Percentiles rank a stretch among this genome's conserved stretches.
These are phyloP conservation scores for Carex cristatella DNA, from an alignment of 176 grass and related monocot genomes.

Conservation along the genomic window DNA sequence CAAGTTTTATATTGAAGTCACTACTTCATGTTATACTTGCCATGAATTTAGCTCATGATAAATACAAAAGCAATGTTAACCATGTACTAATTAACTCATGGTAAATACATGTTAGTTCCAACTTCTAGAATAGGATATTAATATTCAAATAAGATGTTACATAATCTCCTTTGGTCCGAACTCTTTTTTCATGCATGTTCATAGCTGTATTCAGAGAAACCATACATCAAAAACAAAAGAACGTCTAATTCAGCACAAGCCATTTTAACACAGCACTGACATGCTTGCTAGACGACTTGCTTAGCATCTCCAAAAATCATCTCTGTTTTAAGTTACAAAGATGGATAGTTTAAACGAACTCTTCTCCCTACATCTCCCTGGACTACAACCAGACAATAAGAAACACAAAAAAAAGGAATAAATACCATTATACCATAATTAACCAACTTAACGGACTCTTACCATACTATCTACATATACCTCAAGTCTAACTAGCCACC, in stretches of 20 bases:
- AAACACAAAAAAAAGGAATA: background rate
- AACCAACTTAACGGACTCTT: background rate
- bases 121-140: background rate
- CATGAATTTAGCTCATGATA: background rate
- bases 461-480: conserved; percentile 17
- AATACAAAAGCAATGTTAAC: too few species aligned
- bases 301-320: conserved; percentile 6
- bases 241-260: background rate
- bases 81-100: background rate
- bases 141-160: background rate
- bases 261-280: conserved; percentile 5
- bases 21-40: background rate
- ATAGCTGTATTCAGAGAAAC: background rate
- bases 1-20: background rate
- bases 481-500: conserved; percentile 24
- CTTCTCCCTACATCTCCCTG: background rate
- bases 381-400: background rate
- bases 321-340: conserved; percentile 9
- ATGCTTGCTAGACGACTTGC: conserved; percentile 4
- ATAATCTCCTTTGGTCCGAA: background rate
- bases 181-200: background rate
- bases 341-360: conserved; percentile 10
- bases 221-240: conserved; percentile 1
- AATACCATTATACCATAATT: conserved; percentile 16
- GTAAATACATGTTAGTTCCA: background rate